Conservation (phyloP, 331 rosid genomes). For the Pyracantha coccinea region DNA sequence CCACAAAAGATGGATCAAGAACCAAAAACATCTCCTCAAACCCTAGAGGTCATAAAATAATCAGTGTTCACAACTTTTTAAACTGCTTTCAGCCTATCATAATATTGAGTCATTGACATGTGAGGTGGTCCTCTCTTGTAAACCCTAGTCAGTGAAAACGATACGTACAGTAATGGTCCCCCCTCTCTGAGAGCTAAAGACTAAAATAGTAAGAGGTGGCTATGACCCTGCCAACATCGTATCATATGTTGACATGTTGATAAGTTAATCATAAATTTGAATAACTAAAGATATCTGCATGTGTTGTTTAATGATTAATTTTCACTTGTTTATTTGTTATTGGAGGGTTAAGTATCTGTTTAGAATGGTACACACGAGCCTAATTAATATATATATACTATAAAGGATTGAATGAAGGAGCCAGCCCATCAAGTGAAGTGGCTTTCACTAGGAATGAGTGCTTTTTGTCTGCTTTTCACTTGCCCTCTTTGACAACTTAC, state of each 20-base stretch:
- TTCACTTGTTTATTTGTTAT: not conserved
- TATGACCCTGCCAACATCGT: not conserved
- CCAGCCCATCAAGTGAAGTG: constrained; percentile 13
- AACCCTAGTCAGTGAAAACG: not conserved
- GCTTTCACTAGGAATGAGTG: constrained; percentile 22
- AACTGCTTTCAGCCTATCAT: too few species aligned
- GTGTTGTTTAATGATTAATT: constrained; percentile 2
- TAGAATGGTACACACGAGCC: constrained; percentile 7
- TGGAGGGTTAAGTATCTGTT: constrained; percentile 21
- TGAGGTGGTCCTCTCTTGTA: not conserved
- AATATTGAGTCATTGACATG: not conserved
- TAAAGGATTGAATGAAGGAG: not conserved
- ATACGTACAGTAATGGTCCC: not conserved
- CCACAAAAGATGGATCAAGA: too few species aligned
- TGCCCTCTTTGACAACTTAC: not conserved
- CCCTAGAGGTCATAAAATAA: too few species aligned
- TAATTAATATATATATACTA: not conserved
- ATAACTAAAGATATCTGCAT: not conserved
- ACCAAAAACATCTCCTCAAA: too few species aligned
- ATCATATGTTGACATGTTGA: not conserved
- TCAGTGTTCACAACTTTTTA: too few species aligned
- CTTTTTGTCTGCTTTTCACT: constrained; percentile 34
- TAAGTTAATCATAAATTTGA: not conserved
- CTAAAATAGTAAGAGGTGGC: not conserved
- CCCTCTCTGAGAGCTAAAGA: not conserved